Base-by-base conservation (phyloP, 108 stramenopile species). In the Cyclotella atomus region DNA sequence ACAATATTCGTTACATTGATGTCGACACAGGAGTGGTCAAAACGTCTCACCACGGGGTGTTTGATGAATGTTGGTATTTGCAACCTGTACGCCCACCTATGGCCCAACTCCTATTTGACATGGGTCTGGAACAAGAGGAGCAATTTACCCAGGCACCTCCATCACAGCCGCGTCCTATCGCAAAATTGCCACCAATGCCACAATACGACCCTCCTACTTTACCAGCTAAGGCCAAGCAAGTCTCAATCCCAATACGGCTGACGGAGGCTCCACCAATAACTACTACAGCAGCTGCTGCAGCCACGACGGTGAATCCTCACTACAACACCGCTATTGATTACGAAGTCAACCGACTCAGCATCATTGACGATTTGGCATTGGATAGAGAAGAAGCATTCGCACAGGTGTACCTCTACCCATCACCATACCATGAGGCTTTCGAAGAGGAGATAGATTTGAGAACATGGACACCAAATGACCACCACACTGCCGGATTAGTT, bases 11-110 rank as follows among this genome's bases (percentile, higher is more conserved):
- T 10, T 61, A 61, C 41, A n/a, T 70, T 30, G 69, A 59, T 32
- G 23, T 59, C 0, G 27, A 57, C 16, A 34, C 43, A 32, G 69
- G 69, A 5, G 38, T 30, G 24, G 30, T 32, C 0, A 70, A 70
- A 54, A 45, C 38, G 2, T 59, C 47, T 12, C 69, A 73, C 25
- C 72, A 73, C 25, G 52, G 27, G 0, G 41, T 43, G 14, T 72
- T 72, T 35, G 71, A 72, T 38, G 61, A 72, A 52, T 60, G 57
- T 3, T 70, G 69, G 69, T 72, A 73, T 43, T 44, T 65, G n/a
- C 53, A 44, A 25, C 41, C 24, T 6, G 8, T 6, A 27, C 63
- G 72, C 0, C 72, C 62, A 0, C 72, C 63, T 2, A 60, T 60
- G 0, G 72, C 72, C 0, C 72, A 73, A 34, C 9, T 45, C 3